These are phyloP conservation scores for Echium plantagineum DNA, from an alignment of 257 asterid genomes.

Conservation along the genomic window DNA sequence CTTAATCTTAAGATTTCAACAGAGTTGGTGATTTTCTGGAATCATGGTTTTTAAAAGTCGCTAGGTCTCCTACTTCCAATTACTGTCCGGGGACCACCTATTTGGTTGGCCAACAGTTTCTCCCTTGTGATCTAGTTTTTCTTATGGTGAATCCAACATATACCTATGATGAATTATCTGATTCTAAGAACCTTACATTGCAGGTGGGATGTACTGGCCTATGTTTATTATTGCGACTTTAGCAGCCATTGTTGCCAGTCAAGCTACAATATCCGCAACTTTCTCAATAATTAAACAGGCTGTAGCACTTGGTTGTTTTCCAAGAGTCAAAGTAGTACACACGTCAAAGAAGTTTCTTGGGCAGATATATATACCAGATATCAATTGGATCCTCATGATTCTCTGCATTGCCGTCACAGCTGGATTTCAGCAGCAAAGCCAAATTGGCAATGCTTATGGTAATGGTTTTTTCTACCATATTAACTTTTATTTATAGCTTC, in stretches of 20 bases:
- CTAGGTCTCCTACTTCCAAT: too few relatives aligned
- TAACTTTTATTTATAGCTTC: too few relatives aligned
- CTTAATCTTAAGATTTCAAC: too few relatives aligned
- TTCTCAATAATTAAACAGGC: slow-evolving; percentile 98
- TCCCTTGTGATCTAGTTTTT: too few relatives aligned
- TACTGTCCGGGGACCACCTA: too few relatives aligned
- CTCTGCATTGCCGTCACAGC: slow-evolving; percentile 96
- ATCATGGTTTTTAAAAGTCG: too few relatives aligned
- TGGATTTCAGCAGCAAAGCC: slow-evolving; percentile 88
- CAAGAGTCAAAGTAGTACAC: slow-evolving; percentile 92
- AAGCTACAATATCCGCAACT: slow-evolving; percentile 88
- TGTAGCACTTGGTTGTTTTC: slow-evolving; percentile 90
- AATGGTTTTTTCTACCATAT: slow-evolving; percentile 2
- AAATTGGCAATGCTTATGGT: slow-evolving; percentile 97
- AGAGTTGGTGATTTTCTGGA: too few relatives aligned
- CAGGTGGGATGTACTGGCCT: slow-evolving; percentile 89
- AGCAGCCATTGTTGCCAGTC: slow-evolving; percentile 95
- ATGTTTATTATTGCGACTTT: slow-evolving; percentile 73
- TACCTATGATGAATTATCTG: too few relatives aligned
- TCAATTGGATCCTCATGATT: slow-evolving; percentile 92
- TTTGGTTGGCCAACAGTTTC: too few relatives aligned
- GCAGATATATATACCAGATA: slow-evolving; percentile 85
- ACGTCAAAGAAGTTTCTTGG: slow-evolving; percentile 88
- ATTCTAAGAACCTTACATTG: slow-evolving; percentile 6
- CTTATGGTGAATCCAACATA: too few relatives aligned